Evolutionary conservation across 1,284 basidiomycete species (phyloP), one percentile per base, ranked within the genome.

Genomic region (Sporisorium reilianum): DNA sequence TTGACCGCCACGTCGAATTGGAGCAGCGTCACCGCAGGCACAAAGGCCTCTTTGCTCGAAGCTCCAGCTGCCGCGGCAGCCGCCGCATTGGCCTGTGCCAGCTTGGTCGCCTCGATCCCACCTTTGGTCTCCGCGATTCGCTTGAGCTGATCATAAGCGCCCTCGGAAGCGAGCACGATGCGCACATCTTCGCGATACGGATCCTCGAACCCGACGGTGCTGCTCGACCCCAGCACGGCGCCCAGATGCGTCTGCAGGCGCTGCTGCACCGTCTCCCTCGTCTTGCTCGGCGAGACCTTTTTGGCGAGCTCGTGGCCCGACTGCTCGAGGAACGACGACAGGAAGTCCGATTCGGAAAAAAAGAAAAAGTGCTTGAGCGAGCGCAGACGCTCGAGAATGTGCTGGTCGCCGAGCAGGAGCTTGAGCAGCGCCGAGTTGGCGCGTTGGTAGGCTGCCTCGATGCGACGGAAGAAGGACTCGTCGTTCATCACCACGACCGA

Each of bases 181-280:
- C 73, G 74, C 40, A 84, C 59, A 28, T 84, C 83, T 59, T 84
- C 83, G 38, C 75, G 63, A 54, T 80, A 84, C 26, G 80, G 81
- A 54, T 84, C 83, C 20, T 69, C 60, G 41, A 79, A 84, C 18
- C 82, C 82, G 11, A 84, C 82, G 9, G 69, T 79, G 44, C 75
- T 75, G 38, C 78, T 80, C 49, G 80, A 82, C 12, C 81, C 81
- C 14, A 84, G 63, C 20, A 83, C 82, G 48, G 81, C 79, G 30
- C 81, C 83, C 9, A 84, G 78, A 46, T 83, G 82, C n/a, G 80
- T 79, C 51, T 83, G 81, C 40, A 84, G 59, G 1, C 82, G 72
- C 40, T 78, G 74, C 62, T 78, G 70, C 36, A 80, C 79, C 46
- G 79, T 79, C 49, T 84, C 82, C 79, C 92, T 92, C 28, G 80